phyloP scores from a whole-genome alignment of 2,329 filamentous ascomycete genomes.

The Ophiocordyceps robertsii region DNA sequence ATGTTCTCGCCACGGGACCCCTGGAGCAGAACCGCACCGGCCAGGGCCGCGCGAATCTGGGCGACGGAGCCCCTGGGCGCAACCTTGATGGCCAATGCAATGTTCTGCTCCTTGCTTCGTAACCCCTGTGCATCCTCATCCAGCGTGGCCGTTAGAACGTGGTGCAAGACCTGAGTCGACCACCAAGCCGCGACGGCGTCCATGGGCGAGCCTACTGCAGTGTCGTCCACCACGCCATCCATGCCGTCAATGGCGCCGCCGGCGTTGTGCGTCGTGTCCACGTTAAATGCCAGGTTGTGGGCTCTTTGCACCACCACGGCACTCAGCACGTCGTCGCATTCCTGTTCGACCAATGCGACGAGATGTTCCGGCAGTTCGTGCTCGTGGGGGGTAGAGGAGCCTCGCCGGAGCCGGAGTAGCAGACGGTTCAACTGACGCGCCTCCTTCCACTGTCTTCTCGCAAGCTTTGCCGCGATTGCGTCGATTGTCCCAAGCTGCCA shows the following conservation, averaged over 20 bases:
- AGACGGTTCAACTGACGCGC: conserved; percentile 52
- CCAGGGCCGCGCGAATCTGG: conserved; percentile 44
- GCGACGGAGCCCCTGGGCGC: conserved; percentile 71
- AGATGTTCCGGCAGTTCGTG: conserved; percentile 62
- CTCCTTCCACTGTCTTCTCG: conserved; percentile 67
- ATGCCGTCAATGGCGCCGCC: conserved; percentile 55
- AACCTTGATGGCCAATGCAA: conserved; percentile 56
- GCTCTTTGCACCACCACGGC: conserved; percentile 69
- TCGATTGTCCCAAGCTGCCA: conserved; percentile 54
- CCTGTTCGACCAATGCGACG: conserved; percentile 58
- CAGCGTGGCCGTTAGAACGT: conserved; percentile 51
- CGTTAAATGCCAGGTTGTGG: conserved; percentile 82
- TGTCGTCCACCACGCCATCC: conserved; percentile 74
- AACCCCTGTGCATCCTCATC: conserved; percentile 27
- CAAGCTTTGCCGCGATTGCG: conserved; percentile 57
- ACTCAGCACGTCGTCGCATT: conserved; percentile 71
- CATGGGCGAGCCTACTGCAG: conserved; percentile 70
- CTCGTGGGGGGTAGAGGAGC: conserved; percentile 32
- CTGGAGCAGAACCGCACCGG: conserved; percentile 41
- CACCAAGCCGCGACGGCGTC: conserved; percentile 89
- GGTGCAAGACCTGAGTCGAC: conserved; percentile 61
- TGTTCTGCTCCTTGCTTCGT: conserved; percentile 22
- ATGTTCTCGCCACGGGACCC: conserved; percentile 43
- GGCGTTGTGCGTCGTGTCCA: conserved; percentile 55
- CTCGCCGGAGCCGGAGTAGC: conserved; percentile 25